Evolutionary conservation across 2,329 filamentous ascomycete species (phyloP).

Genomic region (Trichoderma brevicompactum): DNA sequence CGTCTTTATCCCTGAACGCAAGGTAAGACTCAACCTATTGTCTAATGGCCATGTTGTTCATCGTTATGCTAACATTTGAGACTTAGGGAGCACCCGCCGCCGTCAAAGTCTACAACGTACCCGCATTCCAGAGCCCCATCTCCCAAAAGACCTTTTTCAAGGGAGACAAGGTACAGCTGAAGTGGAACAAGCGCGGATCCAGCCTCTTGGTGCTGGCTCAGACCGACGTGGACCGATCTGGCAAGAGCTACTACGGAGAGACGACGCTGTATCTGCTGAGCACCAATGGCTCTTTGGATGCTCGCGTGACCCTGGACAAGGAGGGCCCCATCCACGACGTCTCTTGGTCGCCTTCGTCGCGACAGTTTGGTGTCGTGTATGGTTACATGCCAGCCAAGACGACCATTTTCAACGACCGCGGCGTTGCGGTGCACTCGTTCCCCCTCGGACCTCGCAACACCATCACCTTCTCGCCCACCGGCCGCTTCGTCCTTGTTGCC

Average conservation of each 20-base stretch:
- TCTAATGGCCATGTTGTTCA: not conserved
- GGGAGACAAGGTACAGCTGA: conserved; percentile 97
- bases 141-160: conserved; percentile 99
- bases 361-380: conserved; percentile 96
- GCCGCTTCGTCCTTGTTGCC: conserved; percentile 89
- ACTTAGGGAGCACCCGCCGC: conserved; percentile 84
- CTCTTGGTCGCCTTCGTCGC: conserved; percentile 96
- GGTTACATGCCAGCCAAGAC: conserved; percentile 99
- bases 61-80: conserved; percentile 8
- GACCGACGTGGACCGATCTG: conserved; percentile 96
- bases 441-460: conserved; percentile 89
- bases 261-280: conserved; percentile 95
- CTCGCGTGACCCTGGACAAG: conserved; percentile 89
- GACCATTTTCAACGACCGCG: conserved; percentile 93
- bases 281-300: conserved; percentile 89
- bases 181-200: conserved; percentile 94
- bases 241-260: conserved; percentile 99
- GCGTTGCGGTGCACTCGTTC: conserved; percentile 81
- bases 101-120: conserved; percentile 93
- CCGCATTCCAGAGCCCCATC: conserved; percentile 78
- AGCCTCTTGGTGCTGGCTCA: conserved; percentile 93
- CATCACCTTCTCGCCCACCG: conserved; percentile 90
- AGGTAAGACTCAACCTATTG: conserved; percentile 59
- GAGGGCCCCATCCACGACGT: conserved; percentile 98
- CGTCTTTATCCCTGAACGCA: conserved; percentile 93